These are phyloP conservation scores for Fonsecaea nubica DNA, from an alignment of 2,329 filamentous ascomycete genomes.

Conservation along the genomic window DNA sequence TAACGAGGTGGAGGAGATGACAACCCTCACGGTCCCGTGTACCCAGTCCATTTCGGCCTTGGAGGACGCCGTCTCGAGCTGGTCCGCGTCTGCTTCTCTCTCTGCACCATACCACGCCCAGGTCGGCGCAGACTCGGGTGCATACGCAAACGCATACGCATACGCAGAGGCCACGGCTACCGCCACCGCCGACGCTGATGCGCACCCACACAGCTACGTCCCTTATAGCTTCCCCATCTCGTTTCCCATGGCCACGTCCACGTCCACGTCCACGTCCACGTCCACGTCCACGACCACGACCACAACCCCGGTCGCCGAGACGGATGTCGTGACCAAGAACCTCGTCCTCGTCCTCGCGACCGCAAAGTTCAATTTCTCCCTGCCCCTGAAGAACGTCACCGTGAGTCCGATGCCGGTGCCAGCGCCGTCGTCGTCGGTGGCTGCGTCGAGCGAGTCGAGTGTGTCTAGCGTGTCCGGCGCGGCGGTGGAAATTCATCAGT, in stretches of 20 bases:
- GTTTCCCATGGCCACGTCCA: slow-evolving; percentile 20
- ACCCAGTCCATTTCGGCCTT: slow-evolving; percentile 24
- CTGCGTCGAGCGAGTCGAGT: no score
- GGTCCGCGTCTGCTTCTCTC: slow-evolving; percentile 11
- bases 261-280: background rate
- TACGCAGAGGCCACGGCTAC: background rate
- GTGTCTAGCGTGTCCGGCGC: no score
- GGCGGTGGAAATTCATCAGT: no score
- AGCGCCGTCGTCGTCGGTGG: no score
- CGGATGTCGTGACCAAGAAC: slow-evolving; percentile 15
- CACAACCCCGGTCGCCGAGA: no score
- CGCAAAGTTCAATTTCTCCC: slow-evolving; percentile 8
- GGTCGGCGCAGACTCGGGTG: background rate
- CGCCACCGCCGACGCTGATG: background rate
- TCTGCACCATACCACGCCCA: no score
- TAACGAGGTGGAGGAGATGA: slow-evolving; percentile 13
- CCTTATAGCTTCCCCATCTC: slow-evolving; percentile 29
- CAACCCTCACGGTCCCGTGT: slow-evolving; percentile 33
- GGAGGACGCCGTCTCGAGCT: slow-evolving; percentile 11
- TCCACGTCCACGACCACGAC: background rate
- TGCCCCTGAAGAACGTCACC: background rate
- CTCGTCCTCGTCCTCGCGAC: slow-evolving; percentile 20
- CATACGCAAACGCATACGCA: background rate
- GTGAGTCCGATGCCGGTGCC: no score
- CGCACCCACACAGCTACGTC: background rate